Conservation (phyloP, 2,329 filamentous ascomycete genomes). For the Colletotrichum chrysophilum region DNA sequence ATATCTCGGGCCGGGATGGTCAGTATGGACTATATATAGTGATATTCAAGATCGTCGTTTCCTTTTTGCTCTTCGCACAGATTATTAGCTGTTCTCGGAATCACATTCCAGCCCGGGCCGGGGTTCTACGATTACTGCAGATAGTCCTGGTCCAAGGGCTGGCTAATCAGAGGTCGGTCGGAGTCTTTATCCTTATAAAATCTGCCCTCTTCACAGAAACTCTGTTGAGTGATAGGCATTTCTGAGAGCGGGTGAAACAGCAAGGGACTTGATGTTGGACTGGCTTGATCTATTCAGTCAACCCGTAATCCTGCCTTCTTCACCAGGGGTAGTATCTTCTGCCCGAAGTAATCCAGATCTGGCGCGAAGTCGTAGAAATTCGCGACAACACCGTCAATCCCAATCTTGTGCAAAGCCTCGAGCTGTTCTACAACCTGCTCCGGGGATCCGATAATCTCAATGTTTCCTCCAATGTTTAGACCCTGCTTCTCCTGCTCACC, state of each 20-base stretch:
- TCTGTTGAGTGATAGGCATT: too few relatives aligned
- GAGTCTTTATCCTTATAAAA: too few relatives aligned
- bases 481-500: not conserved
- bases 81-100: not conserved
- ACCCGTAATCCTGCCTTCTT: not conserved
- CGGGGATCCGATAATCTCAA: not conserved
- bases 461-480: not conserved
- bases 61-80: not conserved
- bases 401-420: not conserved
- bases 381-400: not conserved
- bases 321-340: not conserved
- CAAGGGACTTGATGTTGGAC: too few relatives aligned
- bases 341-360: not conserved
- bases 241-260: too few relatives aligned
- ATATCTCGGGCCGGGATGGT: not conserved
- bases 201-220: too few relatives aligned
- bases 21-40: not conserved
- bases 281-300: not conserved
- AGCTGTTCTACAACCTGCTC: not conserved
- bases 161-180: too few relatives aligned
- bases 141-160: not conserved
- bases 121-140: not conserved
- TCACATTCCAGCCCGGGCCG: fast-evolving
- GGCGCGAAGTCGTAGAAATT: constrained; percentile 8
- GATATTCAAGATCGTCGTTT: not conserved